A percentile compares a stretch with the other conserved stretches of the same genome.
Evolutionary conservation across 257 asterid species (phyloP).

Genomic region (Forsythia suspensa): DNA sequence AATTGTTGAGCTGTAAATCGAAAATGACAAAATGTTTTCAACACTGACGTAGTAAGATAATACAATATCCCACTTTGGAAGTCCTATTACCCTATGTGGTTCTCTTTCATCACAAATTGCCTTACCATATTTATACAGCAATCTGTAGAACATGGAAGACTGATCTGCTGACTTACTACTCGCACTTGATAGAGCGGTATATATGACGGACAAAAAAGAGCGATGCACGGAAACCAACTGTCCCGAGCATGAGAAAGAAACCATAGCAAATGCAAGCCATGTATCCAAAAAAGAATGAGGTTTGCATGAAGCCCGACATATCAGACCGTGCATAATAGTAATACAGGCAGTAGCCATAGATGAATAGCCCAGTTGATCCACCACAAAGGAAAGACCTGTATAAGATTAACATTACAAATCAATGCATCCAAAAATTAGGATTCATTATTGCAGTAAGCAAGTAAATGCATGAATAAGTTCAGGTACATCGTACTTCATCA

Average conservation of each 20-base stretch:
- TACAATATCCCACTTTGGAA: not conserved
- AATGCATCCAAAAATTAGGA: not conserved
- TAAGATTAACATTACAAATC: not conserved
- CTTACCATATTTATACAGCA: not conserved
- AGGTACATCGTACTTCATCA: not conserved
- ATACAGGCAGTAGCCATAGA: slow-evolving; percentile 47
- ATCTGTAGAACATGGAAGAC: not conserved
- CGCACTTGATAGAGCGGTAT: slow-evolving; percentile 76
- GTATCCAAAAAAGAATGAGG: slow-evolving; percentile 63
- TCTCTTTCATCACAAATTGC: not conserved
- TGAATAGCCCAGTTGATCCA: slow-evolving; percentile 52
- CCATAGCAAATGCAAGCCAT: slow-evolving; percentile 89
- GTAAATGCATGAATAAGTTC: not conserved
- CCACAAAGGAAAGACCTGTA: slow-evolving; percentile 48
- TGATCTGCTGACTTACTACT: slow-evolving; percentile 28
- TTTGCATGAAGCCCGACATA: slow-evolving; percentile 48
- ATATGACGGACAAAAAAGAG: slow-evolving; percentile 86
- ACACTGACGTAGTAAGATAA: not conserved
- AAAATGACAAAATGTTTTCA: not conserved
- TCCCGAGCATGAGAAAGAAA: slow-evolving; percentile 89
- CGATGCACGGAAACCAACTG: slow-evolving; percentile 91
- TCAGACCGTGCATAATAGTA: slow-evolving; percentile 48
- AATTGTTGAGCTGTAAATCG: not conserved
- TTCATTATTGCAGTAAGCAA: not conserved
- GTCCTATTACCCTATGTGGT: not conserved